These are phyloP conservation scores for Agrocybe praecox DNA, from an alignment of 768 basidiomycete species.

Conservation along the genomic window DNA sequence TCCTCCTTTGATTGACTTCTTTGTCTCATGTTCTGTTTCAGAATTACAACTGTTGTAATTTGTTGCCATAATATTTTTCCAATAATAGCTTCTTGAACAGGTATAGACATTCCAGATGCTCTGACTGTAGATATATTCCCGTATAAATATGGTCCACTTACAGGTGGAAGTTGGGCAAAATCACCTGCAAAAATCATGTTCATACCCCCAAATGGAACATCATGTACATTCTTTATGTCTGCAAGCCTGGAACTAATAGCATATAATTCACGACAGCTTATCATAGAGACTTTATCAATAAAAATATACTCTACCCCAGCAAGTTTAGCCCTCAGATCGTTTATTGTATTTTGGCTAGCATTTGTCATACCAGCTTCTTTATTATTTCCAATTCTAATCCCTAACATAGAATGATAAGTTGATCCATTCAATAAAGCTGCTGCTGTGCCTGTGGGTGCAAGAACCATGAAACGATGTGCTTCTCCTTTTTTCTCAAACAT, in stretches of 20 bases:
- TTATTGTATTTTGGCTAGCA: too few species aligned
- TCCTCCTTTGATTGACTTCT: conserved; percentile 21
- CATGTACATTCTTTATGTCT: conserved; percentile 13
- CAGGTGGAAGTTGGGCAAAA: conserved; percentile 45
- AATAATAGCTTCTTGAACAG: conserved; percentile 21
- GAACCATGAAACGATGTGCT: conserved; percentile 15
- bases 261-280: conserved; percentile 29
- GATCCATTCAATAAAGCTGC: conserved; percentile 24
- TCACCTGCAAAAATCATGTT: conserved; percentile 47
- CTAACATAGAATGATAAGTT: conserved; percentile 24
- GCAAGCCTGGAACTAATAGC: conserved; percentile 24
- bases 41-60: conserved; percentile 34
- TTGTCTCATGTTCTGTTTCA: conserved; percentile 36
- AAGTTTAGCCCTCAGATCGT: conserved; percentile 11
- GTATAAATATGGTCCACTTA: conserved; percentile 5
- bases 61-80: conserved; percentile 34
- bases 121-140: too few species aligned
- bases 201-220: conserved; percentile 33
- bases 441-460: conserved; percentile 27
- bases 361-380: too few species aligned
- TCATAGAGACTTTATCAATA: conserved; percentile 46
- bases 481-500: conserved; percentile 20
- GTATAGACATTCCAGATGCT: neutral
- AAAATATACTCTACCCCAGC: conserved; percentile 38
- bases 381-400: neutral